Evolutionary conservation across 257 asterid genomes (phyloP).

Genomic region (Gardenia jasminoides): DNA sequence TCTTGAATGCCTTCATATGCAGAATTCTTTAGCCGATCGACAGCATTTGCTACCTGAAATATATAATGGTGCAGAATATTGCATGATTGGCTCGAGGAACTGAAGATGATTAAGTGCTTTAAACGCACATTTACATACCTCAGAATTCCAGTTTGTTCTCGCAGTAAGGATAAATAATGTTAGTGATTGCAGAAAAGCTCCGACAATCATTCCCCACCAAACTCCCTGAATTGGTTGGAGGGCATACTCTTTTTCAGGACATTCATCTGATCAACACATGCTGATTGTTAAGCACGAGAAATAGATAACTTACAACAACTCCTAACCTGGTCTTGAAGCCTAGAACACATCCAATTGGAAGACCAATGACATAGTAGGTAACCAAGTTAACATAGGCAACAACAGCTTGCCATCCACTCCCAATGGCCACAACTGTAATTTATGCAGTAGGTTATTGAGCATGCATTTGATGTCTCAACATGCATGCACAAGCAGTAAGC

Average conservation of each 20-base stretch:
- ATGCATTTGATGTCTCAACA: too few relatives aligned
- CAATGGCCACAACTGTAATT: slow-evolving; percentile 32
- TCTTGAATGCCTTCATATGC: too few relatives aligned
- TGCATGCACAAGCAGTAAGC: too few relatives aligned
- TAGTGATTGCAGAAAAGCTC: slow-evolving; percentile 24
- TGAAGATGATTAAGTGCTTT: background rate
- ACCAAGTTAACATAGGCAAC: slow-evolving; percentile 30
- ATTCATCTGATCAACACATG: background rate
- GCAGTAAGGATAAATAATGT: slow-evolving; percentile 19
- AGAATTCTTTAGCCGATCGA: too few relatives aligned
- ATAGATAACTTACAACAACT: slow-evolving; percentile 21
- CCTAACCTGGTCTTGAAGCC: slow-evolving; percentile 33
- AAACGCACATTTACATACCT: slow-evolving; percentile 18
- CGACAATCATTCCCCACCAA: slow-evolving; percentile 37
- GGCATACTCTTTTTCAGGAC: background rate
- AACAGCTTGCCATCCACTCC: slow-evolving; percentile 40
- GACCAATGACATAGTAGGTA: slow-evolving; percentile 30
- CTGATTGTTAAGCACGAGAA: background rate
- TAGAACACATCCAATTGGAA: slow-evolving; percentile 30
- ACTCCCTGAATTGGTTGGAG: slow-evolving; percentile 19
- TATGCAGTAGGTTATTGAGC: background rate
- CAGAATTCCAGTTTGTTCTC: slow-evolving; percentile 27
- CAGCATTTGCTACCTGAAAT: too few relatives aligned
- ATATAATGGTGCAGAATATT: too few relatives aligned
- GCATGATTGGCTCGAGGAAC: too few relatives aligned